Percentiles rank a stretch among this genome's conserved stretches.
phyloP scores from a whole-genome alignment of 495 filamentous ascomycete genomes.

The Aspergillus ellipticus region DNA sequence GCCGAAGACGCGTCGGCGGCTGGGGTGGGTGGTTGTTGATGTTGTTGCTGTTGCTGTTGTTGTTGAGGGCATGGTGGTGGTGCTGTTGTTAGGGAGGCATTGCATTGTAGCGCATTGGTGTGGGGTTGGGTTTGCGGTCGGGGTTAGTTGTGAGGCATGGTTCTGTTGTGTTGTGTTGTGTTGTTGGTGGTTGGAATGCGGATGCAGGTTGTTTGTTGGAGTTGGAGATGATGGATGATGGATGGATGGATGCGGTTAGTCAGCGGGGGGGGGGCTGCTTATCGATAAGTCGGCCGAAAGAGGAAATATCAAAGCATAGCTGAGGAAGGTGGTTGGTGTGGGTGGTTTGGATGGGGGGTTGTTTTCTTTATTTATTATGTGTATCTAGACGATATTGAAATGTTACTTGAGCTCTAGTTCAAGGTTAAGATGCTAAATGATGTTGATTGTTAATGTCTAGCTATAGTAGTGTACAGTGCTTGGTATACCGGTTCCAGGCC shows the following conservation, averaged over 20 bases:
- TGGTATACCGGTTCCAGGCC: too few species aligned
- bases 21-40: conserved; percentile 26
- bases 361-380: too few species aligned
- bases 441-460: too few species aligned
- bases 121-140: too few species aligned
- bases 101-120: neutral
- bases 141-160: neutral
- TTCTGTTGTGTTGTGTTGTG: neutral
- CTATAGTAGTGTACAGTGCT: too few species aligned
- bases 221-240: neutral
- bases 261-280: conserved; percentile 13
- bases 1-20: conserved; percentile 44
- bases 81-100: neutral
- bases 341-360: neutral
- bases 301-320: neutral
- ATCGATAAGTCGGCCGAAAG: conserved; percentile 16
- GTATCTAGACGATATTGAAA: too few species aligned
- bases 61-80: neutral
- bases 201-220: neutral
- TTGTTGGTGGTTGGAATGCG: neutral
- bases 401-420: too few species aligned
- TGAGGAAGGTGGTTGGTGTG: neutral
- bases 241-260: conserved; percentile 6
- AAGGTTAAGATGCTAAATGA: too few species aligned
- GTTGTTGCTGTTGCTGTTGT: neutral